Conservation (phyloP, 2,329 filamentous ascomycete genomes). For the Mycosphaerella sp. region DNA sequence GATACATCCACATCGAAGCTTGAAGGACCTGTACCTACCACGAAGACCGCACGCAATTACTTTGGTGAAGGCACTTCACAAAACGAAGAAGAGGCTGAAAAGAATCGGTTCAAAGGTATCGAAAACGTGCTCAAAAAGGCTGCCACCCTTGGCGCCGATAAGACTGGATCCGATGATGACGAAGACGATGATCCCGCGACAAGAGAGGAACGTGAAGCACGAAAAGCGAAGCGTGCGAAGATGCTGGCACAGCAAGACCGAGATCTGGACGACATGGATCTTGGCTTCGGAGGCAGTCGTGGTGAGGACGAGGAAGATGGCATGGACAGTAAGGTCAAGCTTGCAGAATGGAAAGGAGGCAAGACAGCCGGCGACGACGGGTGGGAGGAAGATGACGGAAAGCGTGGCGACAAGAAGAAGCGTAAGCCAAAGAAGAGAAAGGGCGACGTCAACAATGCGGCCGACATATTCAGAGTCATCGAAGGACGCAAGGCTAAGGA, state of each 20-base stretch:
- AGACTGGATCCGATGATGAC: constrained; percentile 39
- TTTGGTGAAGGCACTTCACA: constrained; percentile 29
- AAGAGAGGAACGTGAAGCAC: constrained; percentile 55
- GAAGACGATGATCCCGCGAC: constrained; percentile 38
- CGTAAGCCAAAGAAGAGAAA: constrained; percentile 65
- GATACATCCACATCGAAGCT: not conserved
- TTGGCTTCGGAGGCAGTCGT: constrained; percentile 86
- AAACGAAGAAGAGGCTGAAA: constrained; percentile 13
- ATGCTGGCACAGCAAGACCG: constrained; percentile 68
- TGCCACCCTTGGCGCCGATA: constrained; percentile 44
- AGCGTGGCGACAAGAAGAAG: constrained; percentile 63
- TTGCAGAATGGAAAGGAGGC: constrained; percentile 56
- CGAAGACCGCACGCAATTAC: constrained; percentile 32
- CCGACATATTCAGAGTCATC: constrained; percentile 33
- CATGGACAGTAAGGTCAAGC: constrained; percentile 53
- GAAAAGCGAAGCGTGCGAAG: constrained; percentile 55
- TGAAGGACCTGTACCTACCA: not conserved
- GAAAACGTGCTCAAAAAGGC: constrained; percentile 63
- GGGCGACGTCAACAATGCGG: constrained; percentile 33
- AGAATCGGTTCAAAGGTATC: constrained; percentile 29
- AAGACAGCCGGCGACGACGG: constrained; percentile 48
- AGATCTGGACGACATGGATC: constrained; percentile 85
- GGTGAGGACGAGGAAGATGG: constrained; percentile 79
- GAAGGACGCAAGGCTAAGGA: constrained; percentile 28
- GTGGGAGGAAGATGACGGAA: constrained; percentile 51